Conservation (phyloP, 2,329 filamentous ascomycete genomes). For the Fusarium brachygibbosum region DNA sequence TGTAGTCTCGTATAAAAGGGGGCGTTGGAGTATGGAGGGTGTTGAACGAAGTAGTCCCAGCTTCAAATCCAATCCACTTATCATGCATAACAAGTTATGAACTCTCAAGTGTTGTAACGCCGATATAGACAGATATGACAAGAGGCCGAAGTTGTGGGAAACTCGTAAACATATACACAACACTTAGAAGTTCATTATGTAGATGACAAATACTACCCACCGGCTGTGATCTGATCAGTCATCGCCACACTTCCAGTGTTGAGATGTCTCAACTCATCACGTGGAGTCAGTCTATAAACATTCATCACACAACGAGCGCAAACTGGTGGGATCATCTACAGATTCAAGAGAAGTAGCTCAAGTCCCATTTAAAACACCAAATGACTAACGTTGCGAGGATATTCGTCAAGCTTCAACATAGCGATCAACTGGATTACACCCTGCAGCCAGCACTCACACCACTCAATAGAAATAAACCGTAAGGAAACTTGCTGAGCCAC, state of each 20-base stretch:
- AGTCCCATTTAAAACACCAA: not conserved
- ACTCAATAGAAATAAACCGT: too few relatives aligned
- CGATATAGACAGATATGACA: not conserved
- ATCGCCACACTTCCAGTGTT: not conserved
- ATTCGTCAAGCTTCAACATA: too few relatives aligned
- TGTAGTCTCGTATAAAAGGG: conserved; percentile 10
- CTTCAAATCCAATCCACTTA: conserved; percentile 29
- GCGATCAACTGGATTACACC: too few relatives aligned
- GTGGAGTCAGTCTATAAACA: not conserved
- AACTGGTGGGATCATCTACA: too few relatives aligned
- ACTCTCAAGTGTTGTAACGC: not conserved
- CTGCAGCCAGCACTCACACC: too few relatives aligned
- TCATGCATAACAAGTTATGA: not conserved
- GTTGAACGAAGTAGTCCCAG: conserved; percentile 21
- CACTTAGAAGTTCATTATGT: not conserved
- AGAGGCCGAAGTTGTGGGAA: not conserved
- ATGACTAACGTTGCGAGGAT: not conserved
- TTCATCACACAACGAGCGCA: not conserved
- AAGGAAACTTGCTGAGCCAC: too few relatives aligned
- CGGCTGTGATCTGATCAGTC: not conserved
- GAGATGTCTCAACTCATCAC: not conserved
- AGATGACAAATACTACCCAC: too few relatives aligned
- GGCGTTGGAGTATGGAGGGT: conserved; percentile 12
- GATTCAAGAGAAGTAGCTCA: not conserved
- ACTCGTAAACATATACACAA: not conserved